These are phyloP conservation scores for Yarrowia sp. DNA, from an alignment of 805 yeast species.

Conservation along the genomic window DNA sequence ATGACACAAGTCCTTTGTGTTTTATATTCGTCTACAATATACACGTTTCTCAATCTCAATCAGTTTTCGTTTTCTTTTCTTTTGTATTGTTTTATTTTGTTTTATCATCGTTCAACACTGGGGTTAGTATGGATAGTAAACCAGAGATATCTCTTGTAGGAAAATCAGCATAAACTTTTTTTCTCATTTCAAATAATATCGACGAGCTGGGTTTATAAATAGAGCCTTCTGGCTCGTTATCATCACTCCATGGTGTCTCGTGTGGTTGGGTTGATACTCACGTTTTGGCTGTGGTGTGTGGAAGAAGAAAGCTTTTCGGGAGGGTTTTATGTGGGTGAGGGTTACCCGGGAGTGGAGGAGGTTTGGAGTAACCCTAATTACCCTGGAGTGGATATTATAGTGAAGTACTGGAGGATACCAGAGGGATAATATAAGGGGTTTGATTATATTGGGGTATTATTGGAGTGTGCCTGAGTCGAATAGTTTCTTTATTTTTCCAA, in stretches of 20 bases:
- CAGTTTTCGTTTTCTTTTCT: too few species aligned
- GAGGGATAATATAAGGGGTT: too few species aligned
- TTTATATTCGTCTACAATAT: too few species aligned
- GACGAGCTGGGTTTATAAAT: slow-evolving; percentile 29
- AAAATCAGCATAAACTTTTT: slow-evolving; percentile 27
- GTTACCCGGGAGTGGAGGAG: neutral
- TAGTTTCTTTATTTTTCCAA: too few species aligned
- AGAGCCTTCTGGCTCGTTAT: slow-evolving; percentile 27
- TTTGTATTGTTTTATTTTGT: too few species aligned
- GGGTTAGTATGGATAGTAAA: neutral
- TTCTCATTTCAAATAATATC: slow-evolving; percentile 27
- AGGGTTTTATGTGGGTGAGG: neutral
- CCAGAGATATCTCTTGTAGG: neutral
- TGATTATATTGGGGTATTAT: too few species aligned
- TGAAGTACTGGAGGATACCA: too few species aligned
- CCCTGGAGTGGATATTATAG: neutral
- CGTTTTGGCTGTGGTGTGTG: neutral
- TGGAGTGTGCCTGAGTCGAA: too few species aligned
- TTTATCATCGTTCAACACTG: neutral
- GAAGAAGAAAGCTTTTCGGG: neutral
- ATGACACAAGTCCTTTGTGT: too few species aligned
- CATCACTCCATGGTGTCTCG: slow-evolving; percentile 22
- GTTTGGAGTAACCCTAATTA: neutral
- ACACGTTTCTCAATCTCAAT: neutral
- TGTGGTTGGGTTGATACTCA: neutral